Evolutionary conservation across 164 flowering plant species (phyloP).

Genomic region (Chimonanthus praecox): DNA sequence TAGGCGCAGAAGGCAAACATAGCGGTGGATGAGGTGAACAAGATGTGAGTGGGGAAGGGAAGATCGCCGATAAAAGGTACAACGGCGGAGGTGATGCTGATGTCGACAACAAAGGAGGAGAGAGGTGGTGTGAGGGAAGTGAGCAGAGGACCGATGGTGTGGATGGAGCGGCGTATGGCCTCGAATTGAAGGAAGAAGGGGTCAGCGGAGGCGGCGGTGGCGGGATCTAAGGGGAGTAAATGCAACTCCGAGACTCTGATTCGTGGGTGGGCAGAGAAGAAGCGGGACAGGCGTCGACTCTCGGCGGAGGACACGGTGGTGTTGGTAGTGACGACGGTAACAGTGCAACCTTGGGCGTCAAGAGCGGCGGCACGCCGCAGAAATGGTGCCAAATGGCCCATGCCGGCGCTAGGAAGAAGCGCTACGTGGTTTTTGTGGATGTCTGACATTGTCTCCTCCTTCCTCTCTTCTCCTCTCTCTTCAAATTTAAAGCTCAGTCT

Average conservation of each 20-base stretch:
- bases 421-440: constrained; percentile 12
- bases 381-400: constrained; percentile 35
- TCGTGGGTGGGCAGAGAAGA: constrained; percentile 15
- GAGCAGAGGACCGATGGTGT: too few species aligned
- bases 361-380: constrained; percentile 19
- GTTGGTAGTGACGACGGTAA: constrained; percentile 15
- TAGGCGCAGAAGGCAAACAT: constrained; percentile 27
- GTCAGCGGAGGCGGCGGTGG: constrained; percentile 15
- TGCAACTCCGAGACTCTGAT: constrained; percentile 14
- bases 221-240: constrained; percentile 12
- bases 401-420: constrained; percentile 34
- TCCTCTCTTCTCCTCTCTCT: too few species aligned
- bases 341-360: constrained; percentile 4
- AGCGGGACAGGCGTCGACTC: constrained; percentile 8
- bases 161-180: constrained; percentile 25
- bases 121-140: constrained; percentile 18
- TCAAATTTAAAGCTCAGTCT: too few species aligned
- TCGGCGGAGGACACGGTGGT: constrained; percentile 23
- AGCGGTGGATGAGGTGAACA: constrained; percentile 36
- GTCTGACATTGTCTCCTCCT: too few species aligned
- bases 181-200: constrained; percentile 41
- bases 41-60: constrained; percentile 26
- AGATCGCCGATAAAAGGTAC: constrained; percentile 12
- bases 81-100: constrained; percentile 27
- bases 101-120: constrained; percentile 19